Evolutionary conservation across 2,329 filamentous ascomycete genomes (phyloP), one percentile per base, ranked within the genome.

Genomic region (Pezicula carpinea): DNA sequence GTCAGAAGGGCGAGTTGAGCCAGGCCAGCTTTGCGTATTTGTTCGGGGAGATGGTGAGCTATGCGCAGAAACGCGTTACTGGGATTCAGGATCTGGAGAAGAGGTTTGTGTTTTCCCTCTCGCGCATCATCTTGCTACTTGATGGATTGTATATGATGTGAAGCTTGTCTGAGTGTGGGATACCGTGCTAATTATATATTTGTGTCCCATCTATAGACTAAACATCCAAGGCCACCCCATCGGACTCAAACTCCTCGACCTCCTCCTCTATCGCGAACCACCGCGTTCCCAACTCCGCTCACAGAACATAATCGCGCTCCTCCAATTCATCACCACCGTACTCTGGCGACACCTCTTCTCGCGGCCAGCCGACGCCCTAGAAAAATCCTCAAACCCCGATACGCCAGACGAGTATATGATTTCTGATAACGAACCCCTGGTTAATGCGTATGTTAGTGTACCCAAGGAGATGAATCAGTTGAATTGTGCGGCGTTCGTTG

Each of bases 391-490:
- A 45, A 85, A 88, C 60, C 84, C 87, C 7, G 80, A 84, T 44
- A 92, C 90, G 44, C 85, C 89, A 7, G 89, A 93, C 59, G 92
- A 97, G 73, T 99, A 97, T 75, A 97, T 99, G 92, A 93, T 99
- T 60, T 89, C 91, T 60, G 93, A 99, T 71, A 97, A 99, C 69
- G 93, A 97, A 66, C 93, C 93, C 18, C 76, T 97, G 43, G 92
- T 97, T 33, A 97, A 96, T 69, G 85, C 86, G 53, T 97, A 93
- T 71, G 87, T 99, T 63, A 89, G 83, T 59, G 86, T 97, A 44
- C 93, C 93, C 14, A 86, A 86, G 62, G 93, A 99, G 70, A 95
- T 99, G 88, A 90, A 80, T 69, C 88, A 93, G 77, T 76, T 99
- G 62, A 97, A 96, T 67, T 96, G 92, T 68, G 93, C 92, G 15